These are phyloP conservation scores for Neopestalotiopsis sp. DNA, from an alignment of 2,329 filamentous ascomycete species.

Conservation along the genomic window DNA sequence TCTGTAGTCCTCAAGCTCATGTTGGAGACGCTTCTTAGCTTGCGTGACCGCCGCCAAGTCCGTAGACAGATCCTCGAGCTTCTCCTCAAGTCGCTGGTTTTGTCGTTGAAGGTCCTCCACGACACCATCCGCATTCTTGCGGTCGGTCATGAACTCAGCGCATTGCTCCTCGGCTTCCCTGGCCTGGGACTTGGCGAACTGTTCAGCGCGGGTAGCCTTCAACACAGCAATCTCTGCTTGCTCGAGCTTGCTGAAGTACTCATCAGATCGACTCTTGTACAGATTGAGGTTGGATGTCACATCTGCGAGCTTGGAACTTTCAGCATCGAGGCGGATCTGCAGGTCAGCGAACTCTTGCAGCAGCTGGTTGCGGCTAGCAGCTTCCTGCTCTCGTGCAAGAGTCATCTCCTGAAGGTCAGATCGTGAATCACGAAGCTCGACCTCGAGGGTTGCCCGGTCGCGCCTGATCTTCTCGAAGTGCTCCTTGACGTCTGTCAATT, in stretches of 20 bases:
- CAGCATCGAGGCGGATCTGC: conserved; percentile 89
- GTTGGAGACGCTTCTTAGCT: conserved; percentile 91
- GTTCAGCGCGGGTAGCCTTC: conserved; percentile 88
- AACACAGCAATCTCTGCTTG: conserved; percentile 95
- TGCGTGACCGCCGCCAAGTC: conserved; percentile 86
- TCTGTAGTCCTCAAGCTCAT: conserved; percentile 96
- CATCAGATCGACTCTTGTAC: conserved; percentile 91
- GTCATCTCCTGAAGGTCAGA: conserved; percentile 85
- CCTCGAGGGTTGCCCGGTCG: conserved; percentile 77
- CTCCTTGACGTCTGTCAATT: conserved; percentile 84
- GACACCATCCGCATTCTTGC: conserved; percentile 84
- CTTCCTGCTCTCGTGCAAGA: conserved; percentile 81
- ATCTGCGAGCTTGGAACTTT: conserved; percentile 83
- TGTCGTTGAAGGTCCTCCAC: conserved; percentile 91
- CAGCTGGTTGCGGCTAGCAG: conserved; percentile 84
- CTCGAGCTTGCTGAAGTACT: conserved; percentile 96
- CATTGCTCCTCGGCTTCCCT: conserved; percentile 91
- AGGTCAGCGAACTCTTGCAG: conserved; percentile 92
- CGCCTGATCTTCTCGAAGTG: conserved; percentile 88
- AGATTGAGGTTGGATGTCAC: conserved; percentile 82
- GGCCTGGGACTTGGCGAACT: conserved; percentile 89
- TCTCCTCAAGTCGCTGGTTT: conserved; percentile 88
- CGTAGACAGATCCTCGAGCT: conserved; percentile 87
- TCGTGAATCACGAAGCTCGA: conserved; percentile 82
- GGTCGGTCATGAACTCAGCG: conserved; percentile 87